phyloP scores from a whole-genome alignment of 2,329 filamentous ascomycete species.

The Colletotrichum sp. region DNA sequence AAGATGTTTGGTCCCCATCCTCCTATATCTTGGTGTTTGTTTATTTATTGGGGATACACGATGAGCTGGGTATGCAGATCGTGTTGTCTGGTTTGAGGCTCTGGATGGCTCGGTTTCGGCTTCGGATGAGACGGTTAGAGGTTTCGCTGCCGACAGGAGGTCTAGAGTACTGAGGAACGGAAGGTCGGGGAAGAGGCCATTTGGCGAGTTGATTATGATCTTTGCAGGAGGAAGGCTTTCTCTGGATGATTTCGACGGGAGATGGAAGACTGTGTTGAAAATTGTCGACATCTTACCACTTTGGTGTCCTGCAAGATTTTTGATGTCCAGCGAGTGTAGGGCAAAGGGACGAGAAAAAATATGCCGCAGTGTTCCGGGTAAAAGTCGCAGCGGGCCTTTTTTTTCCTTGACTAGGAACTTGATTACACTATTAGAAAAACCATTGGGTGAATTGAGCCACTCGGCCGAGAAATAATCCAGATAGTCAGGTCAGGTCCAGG shows the following conservation, averaged over 20 bases:
- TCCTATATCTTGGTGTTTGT: not conserved
- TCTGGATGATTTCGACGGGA: fast-evolving
- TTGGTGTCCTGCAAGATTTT: too few relatives aligned
- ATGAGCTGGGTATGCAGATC: not conserved
- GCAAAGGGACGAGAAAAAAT: not conserved
- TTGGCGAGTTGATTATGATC: too few relatives aligned
- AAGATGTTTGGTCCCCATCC: not conserved
- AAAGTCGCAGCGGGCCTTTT: not conserved
- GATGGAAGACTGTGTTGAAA: not conserved
- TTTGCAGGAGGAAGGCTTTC: not conserved
- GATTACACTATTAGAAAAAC: not conserved
- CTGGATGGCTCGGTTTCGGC: not conserved
- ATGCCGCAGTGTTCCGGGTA: not conserved
- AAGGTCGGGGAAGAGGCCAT: too few relatives aligned
- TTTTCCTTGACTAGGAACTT: not conserved
- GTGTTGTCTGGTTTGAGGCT: not conserved
- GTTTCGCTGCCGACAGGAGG: not conserved
- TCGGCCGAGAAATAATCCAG: not conserved
- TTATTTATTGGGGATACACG: not conserved
- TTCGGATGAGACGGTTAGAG: not conserved
- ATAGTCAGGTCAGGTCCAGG: not conserved
- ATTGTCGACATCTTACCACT: not conserved
- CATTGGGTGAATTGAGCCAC: not conserved
- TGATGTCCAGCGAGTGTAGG: too few relatives aligned
- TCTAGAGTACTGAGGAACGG: too few relatives aligned